These are phyloP conservation scores for Aureoboletus auriporus DNA, from an alignment of 768 basidiomycete genomes.

Conservation along the genomic window DNA sequence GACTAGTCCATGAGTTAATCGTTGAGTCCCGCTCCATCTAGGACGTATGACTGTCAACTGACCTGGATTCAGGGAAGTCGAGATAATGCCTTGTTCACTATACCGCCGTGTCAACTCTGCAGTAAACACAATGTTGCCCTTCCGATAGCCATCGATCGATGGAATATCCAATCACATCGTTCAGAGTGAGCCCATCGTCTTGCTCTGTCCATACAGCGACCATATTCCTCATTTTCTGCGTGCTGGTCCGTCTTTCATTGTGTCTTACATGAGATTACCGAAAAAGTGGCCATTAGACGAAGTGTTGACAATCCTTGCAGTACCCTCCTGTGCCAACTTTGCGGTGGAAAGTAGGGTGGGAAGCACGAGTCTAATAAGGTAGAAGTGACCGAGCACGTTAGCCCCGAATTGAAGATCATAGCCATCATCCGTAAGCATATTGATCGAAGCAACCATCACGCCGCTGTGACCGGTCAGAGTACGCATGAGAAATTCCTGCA, in stretches of 20 bases:
- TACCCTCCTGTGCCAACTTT: constrained; percentile 28
- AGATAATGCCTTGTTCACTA: constrained; percentile 41
- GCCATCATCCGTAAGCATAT: constrained; percentile 33
- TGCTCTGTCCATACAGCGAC: constrained; percentile 28
- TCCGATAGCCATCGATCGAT: background rate
- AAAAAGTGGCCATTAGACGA: constrained; percentile 26
- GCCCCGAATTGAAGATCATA: constrained; percentile 42
- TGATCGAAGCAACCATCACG: constrained; percentile 27
- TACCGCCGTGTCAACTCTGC: constrained; percentile 41
- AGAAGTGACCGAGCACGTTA: constrained; percentile 35
- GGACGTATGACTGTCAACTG: background rate
- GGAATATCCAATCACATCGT: background rate
- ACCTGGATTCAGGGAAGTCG: constrained; percentile 42
- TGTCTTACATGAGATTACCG: constrained; percentile 21
- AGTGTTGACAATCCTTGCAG: constrained; percentile 34
- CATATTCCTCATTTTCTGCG: constrained; percentile 3
- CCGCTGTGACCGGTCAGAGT: constrained; percentile 21
- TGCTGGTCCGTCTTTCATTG: constrained; percentile 25
- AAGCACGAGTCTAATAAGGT: constrained; percentile 35
- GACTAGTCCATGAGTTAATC: too few species aligned
- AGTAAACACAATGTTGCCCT: constrained; percentile 45
- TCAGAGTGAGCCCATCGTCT: constrained; percentile 19
- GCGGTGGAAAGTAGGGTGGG: constrained; percentile 30
- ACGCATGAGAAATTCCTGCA: background rate
- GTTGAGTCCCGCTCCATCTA: too few species aligned